Evolutionary conservation across 306 rosid species (phyloP), one percentile per base, ranked within the genome.

Genomic region (Cucurbita moschata): DNA sequence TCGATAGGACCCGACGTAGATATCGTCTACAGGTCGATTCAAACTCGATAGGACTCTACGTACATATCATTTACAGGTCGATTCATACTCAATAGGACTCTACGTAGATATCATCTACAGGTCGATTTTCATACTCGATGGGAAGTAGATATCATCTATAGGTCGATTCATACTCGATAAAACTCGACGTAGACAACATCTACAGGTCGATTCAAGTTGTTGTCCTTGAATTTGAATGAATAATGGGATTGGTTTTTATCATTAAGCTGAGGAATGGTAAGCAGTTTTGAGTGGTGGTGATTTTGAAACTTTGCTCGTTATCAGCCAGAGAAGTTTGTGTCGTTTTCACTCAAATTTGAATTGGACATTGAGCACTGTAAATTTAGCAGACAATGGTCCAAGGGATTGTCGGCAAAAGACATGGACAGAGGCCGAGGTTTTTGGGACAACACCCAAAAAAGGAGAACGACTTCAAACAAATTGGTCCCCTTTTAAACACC

Each of bases 401-500:
- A 38, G 15, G 59, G 52, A 72, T n/a, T 92, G 97, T 92, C 89
- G 85, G 88, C 58, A 80, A 89, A 89, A 82, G 93, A 78, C 67
- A 80, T 75, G 69, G 90, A 85, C 92, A 87, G 75, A 49, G 82
- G 82, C 76, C 76, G 59, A 71, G 85, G 88, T 26, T 83, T 82
- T 51, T 8, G 82, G 81, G 92, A 92, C 96, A 87, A 81, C 82
- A 79, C 80, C 78, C 80, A 83, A 83, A 84, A 91, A 75, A 82
- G 75, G 81, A 85, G 82, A 84, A 86, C 81, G 92, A 86, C 85
- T 82, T 81, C 82, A 82, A 88, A 77, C 88, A 82, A 68, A 86
- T 85, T 80, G 89, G 97, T 86, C 92, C 97, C 83, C 84, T 44
- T 83, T 82, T 75, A 37, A 75, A 81, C 85, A 86, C 91, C 87